phyloP scores from a whole-genome alignment of 2,329 filamentous ascomycete species.

The Allantophomopsis cytisporea region DNA sequence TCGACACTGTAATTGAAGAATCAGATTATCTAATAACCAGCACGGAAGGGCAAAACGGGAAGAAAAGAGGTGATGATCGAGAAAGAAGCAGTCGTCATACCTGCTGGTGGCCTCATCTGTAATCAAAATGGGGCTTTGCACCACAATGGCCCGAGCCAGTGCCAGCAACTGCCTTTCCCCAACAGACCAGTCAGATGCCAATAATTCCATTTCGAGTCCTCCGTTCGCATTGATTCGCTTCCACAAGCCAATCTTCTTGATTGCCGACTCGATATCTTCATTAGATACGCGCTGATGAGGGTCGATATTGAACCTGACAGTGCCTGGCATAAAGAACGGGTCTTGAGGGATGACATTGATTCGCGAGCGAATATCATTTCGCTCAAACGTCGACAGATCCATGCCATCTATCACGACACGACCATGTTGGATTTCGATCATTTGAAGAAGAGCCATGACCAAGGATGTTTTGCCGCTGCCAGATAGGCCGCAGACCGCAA shows the following conservation, averaged over 20 bases:
- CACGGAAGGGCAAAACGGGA: slow-evolving; percentile 19
- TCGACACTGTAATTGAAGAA: too few species aligned
- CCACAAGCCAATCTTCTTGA: slow-evolving; percentile 30
- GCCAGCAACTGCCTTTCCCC: slow-evolving; percentile 33
- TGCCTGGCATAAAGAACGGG: slow-evolving; percentile 29
- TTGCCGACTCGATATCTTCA: slow-evolving; percentile 24
- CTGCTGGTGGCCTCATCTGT: slow-evolving; percentile 16
- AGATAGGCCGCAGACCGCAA: slow-evolving; percentile 35
- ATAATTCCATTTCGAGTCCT: slow-evolving; percentile 20
- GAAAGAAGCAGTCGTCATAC: neutral
- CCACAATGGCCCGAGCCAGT: slow-evolving; percentile 29
- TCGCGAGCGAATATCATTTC: slow-evolving; percentile 25
- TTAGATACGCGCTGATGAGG: slow-evolving; percentile 22
- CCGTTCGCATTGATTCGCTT: slow-evolving; percentile 22
- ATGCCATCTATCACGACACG: slow-evolving; percentile 29
- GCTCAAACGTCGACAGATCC: slow-evolving; percentile 25
- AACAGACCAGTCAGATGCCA: slow-evolving; percentile 21
- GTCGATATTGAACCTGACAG: slow-evolving; percentile 31
- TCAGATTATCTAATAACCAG: slow-evolving; percentile 43
- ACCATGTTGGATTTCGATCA: slow-evolving; percentile 27
- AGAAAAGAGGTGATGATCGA: neutral
- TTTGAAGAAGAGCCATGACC: slow-evolving; percentile 30
- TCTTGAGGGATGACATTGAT: slow-evolving; percentile 27
- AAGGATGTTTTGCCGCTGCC: slow-evolving; percentile 28
- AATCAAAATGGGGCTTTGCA: slow-evolving; percentile 21